phyloP scores from a whole-genome alignment of 306 rosid genomes.

The Quercus variabilis region DNA sequence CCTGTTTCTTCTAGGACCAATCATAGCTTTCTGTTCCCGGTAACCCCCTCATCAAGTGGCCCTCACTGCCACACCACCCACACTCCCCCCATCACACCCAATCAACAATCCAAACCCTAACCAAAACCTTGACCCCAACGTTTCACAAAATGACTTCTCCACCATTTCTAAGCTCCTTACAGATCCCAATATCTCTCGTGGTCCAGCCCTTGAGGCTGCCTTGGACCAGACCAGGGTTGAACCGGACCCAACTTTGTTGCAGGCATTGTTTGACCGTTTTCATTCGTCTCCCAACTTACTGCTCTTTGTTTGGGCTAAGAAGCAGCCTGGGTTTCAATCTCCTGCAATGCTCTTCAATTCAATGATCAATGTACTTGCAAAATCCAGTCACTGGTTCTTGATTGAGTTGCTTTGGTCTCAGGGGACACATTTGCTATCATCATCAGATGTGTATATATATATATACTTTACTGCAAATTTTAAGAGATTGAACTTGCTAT shows the following conservation, averaged over 20 bases:
- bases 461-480: too few species aligned
- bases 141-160: constrained; percentile 38
- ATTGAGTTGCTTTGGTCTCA: constrained; percentile 42
- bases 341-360: constrained; percentile 42
- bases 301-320: constrained; percentile 69
- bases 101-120: constrained; percentile 7
- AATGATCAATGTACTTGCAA: constrained; percentile 54
- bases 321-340: constrained; percentile 46
- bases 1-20: constrained; percentile 24
- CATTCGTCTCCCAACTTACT: constrained; percentile 67
- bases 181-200: constrained; percentile 44
- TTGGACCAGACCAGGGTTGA: constrained; percentile 57
- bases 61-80: constrained; percentile 24
- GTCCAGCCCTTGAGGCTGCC: constrained; percentile 39
- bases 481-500: not conserved
- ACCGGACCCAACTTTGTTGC: constrained; percentile 40
- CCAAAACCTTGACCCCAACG: not conserved
- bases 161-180: constrained; percentile 46
- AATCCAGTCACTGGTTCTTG: constrained; percentile 53
- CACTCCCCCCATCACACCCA: not conserved
- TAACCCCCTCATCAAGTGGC: constrained; percentile 54
- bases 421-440: constrained; percentile 53
- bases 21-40: constrained; percentile 60
- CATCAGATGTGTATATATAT: constrained; percentile 65
- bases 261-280: constrained; percentile 48